These are phyloP conservation scores for Violaceomyces palustris DNA, from an alignment of 1,284 basidiomycete genomes.

Conservation along the genomic window DNA sequence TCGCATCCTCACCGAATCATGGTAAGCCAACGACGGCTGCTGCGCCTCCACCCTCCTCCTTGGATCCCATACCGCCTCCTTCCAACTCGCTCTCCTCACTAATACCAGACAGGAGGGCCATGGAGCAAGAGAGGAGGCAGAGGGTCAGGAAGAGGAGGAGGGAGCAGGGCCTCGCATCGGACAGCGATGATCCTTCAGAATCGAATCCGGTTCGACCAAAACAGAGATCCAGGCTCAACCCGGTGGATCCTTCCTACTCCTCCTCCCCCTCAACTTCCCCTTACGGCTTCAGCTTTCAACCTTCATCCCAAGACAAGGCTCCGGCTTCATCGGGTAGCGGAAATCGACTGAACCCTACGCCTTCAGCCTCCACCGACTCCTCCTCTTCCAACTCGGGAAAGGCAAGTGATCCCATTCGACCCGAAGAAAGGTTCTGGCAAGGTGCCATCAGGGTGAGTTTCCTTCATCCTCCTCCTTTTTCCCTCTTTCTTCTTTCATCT, in stretches of 20 bases:
- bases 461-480: too few relatives aligned
- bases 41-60: too few relatives aligned
- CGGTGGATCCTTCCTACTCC: too few relatives aligned
- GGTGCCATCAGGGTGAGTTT: constrained; percentile 38
- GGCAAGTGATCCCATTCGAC: constrained; percentile 14
- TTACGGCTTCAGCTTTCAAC: too few relatives aligned
- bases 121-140: constrained; percentile 37
- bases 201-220: too few relatives aligned
- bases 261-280: too few relatives aligned
- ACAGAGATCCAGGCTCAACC: too few relatives aligned
- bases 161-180: constrained; percentile 16
- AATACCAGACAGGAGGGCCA: constrained; percentile 30
- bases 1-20: too few relatives aligned
- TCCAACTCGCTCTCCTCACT: constrained; percentile 5
- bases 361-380: neutral
- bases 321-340: neutral
- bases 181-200: too few relatives aligned
- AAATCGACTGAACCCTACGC: neutral
- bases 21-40: too few relatives aligned
- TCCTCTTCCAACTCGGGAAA: neutral
- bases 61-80: too few relatives aligned
- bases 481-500: too few relatives aligned
- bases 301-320: neutral
- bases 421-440: constrained; percentile 32
- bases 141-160: constrained; percentile 24